Percentiles rank a stretch among this genome's conserved stretches.
Evolutionary conservation across 2,329 filamentous ascomycete species (phyloP).

Genomic region (Xenosphaeropsis pyriputrescens): DNA sequence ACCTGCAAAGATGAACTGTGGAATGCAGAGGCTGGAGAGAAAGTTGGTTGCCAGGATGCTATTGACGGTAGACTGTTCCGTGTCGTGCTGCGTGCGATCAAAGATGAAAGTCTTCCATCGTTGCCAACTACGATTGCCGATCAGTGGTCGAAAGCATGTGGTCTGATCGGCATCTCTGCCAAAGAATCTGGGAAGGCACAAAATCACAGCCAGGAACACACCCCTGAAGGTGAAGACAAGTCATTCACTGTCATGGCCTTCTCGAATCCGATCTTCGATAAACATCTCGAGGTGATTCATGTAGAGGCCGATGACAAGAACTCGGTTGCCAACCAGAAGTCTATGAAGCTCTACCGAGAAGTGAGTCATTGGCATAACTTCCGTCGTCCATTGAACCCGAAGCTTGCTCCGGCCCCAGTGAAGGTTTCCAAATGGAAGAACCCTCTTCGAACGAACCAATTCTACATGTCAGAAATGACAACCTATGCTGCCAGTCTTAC

Average conservation of each 20-base stretch:
- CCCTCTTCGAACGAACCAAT: constrained; percentile 31
- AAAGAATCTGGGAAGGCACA: constrained; percentile 4
- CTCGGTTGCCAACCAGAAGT: constrained; percentile 8
- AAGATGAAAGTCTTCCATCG: constrained; percentile 2
- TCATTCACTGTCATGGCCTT: constrained; percentile 26
- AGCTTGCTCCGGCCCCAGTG: constrained; percentile 23
- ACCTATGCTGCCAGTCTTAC: constrained; percentile 58
- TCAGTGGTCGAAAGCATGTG: too few relatives aligned
- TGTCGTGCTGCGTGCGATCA: constrained; percentile 12
- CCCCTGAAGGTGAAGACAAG: constrained; percentile 4
- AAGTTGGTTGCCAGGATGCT: constrained; percentile 32
- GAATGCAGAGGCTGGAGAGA: constrained; percentile 9
- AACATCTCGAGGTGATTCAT: constrained; percentile 26
- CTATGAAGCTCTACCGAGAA: constrained; percentile 28
- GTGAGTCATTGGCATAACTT: constrained; percentile 48
- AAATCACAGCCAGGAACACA: constrained; percentile 4
- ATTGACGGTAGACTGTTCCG: constrained; percentile 35
- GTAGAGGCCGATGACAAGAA: constrained; percentile 18
- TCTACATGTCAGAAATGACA: constrained; percentile 51
- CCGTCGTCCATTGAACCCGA: constrained; percentile 31
- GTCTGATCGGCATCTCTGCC: not conserved
- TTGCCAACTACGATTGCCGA: too few relatives aligned
- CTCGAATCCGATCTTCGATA: constrained; percentile 28
- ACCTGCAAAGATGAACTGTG: constrained; percentile 19
- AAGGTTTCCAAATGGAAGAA: constrained; percentile 22